phyloP scores from a whole-genome alignment of 495 filamentous ascomycete genomes.

The Neurospora sp. region DNA sequence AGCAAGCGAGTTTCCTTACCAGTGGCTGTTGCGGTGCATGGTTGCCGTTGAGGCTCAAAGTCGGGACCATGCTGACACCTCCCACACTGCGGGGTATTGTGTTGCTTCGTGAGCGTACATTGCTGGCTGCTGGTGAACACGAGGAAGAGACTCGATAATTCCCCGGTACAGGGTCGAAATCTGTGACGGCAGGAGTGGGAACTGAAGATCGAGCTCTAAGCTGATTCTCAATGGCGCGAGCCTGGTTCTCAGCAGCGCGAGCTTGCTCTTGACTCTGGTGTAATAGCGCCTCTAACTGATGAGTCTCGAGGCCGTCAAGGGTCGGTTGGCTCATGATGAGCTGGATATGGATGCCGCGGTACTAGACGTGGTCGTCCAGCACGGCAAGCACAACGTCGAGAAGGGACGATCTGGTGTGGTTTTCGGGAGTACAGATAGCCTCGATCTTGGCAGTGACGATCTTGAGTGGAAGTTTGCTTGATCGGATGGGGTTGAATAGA shows the following conservation, averaged over 20 bases:
- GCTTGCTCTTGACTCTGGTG: constrained; percentile 9
- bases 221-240: constrained; percentile 6
- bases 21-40: constrained; percentile 2
- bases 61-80: neutral
- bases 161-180: constrained; percentile 13
- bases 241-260: constrained; percentile 5
- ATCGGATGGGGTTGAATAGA: neutral
- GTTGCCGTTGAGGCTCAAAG: neutral
- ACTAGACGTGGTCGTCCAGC: neutral
- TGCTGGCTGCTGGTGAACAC: constrained; percentile 10
- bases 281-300: constrained; percentile 11
- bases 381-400: neutral
- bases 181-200: neutral
- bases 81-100: constrained; percentile 22
- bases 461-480: neutral
- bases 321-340: constrained; percentile 15
- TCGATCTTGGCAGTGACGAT: neutral
- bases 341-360: neutral
- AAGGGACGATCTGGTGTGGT: neutral
- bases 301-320: neutral
- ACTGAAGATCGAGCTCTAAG: constrained; percentile 11
- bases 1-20: constrained; percentile 8
- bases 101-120: constrained; percentile 22
- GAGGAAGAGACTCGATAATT: constrained; percentile 22
- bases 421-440: neutral